A percentile compares a stretch with the other conserved stretches of the same genome.
These are phyloP conservation scores for Boletus sp. DNA, from an alignment of 768 basidiomycete genomes.

Conservation along the genomic window DNA sequence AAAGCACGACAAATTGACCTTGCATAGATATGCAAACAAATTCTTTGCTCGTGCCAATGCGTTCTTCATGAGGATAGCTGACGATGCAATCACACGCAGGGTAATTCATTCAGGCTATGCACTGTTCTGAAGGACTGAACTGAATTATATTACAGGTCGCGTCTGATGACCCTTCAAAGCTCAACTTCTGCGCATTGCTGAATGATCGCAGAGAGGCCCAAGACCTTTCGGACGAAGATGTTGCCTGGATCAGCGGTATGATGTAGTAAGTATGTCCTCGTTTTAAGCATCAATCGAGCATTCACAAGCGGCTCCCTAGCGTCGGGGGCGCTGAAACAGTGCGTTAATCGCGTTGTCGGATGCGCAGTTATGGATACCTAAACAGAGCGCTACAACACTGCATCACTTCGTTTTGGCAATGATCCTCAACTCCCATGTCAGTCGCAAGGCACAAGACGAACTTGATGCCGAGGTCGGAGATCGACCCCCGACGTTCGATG, in stretches of 20 bases:
- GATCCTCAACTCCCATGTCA: constrained; percentile 4
- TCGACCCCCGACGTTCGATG: constrained; percentile 5
- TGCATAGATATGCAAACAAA: constrained; percentile 1
- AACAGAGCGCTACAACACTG: constrained; percentile 1
- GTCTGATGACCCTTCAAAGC: background rate
- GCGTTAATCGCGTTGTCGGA: background rate
- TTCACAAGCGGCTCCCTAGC: background rate
- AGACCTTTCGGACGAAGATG: constrained; percentile 7
- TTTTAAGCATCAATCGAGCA: no score
- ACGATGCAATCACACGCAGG: constrained; percentile 7
- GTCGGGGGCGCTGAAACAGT: constrained; percentile 8
- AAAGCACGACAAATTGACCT: background rate
- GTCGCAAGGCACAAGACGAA: constrained; percentile 2
- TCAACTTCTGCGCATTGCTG: constrained; percentile 4
- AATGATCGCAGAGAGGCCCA: constrained; percentile 1
- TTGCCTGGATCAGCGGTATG: constrained; percentile 9
- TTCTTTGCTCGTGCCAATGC: constrained; percentile 5
- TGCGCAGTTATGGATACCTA: background rate
- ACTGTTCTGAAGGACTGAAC: background rate
- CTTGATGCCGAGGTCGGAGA: constrained; percentile 3
- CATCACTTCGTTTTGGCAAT: constrained; percentile 5
- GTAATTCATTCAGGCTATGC: background rate
- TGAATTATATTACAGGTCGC: background rate
- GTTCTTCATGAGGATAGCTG: background rate
- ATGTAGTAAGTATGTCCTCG: constrained; percentile 1